Conservation (phyloP, 2,329 filamentous ascomycete species). For the Exophiala oligosperma region DNA sequence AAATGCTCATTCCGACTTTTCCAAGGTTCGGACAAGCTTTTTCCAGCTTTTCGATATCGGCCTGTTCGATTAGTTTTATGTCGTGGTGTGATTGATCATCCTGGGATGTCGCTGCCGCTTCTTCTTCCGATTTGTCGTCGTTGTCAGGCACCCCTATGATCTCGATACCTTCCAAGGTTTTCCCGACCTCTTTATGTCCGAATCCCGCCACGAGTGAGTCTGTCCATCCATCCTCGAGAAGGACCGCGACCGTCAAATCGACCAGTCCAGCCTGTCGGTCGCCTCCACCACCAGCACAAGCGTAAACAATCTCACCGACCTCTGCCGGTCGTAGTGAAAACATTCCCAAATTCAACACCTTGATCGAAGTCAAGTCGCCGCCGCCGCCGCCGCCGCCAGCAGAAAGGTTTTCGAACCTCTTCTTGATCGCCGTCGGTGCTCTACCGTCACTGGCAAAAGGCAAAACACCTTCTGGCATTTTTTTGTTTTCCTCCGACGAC, state of each 20-base stretch:
- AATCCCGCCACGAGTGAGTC: conserved; percentile 15
- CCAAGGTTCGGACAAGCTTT: conserved; percentile 17
- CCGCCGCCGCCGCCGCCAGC: background rate
- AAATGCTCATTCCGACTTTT: conserved; percentile 26
- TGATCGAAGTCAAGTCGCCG: conserved; percentile 13
- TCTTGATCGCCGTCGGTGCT: conserved; percentile 19
- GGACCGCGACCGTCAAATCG: conserved; percentile 23
- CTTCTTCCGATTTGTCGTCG: background rate
- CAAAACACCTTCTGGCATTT: conserved; percentile 20
- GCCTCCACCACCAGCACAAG: conserved; percentile 11
- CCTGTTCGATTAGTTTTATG: conserved; percentile 17
- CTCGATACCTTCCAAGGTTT: conserved; percentile 23
- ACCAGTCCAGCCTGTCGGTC: conserved; percentile 6
- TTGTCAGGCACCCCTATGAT: conserved; percentile 25
- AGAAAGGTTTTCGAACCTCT: conserved; percentile 17
- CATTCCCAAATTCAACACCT: conserved; percentile 27
- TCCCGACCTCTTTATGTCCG: conserved; percentile 6
- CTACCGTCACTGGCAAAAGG: conserved; percentile 26
- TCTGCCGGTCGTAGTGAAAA: conserved; percentile 18
- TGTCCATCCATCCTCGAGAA: conserved; percentile 25
- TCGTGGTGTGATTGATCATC: conserved; percentile 20
- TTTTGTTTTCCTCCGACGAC: conserved; percentile 5
- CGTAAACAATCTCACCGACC: conserved; percentile 22
- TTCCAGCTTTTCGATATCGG: conserved; percentile 22
- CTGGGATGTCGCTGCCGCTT: background rate